Base-by-base conservation (phyloP, 495 filamentous ascomycete species). In the Pseudomonodictys pantanalensis region DNA sequence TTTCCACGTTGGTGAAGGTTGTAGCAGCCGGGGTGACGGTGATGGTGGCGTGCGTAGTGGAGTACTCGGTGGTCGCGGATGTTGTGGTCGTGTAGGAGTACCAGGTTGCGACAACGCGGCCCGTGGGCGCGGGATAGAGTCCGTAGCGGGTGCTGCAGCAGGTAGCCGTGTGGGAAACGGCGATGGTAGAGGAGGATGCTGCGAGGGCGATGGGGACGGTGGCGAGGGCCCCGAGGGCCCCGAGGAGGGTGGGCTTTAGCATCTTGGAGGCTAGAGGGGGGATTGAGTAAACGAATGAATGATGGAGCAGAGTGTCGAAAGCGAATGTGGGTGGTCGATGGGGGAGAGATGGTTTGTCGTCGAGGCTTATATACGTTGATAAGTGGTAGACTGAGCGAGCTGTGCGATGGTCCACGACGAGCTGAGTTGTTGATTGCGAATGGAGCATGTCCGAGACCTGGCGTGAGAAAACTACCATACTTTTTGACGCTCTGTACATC, bases 291-390 rank as follows among this genome's bases (percentile, higher is more conserved):
- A 41, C 24, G 25, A 23, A 6, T 26, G 23, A 23, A 29, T 26
- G 32, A 42, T 41, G 20, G 38, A 41, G 38, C 38, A n/a, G n/a
- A n/a, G 38, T 41, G 12, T 3, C 46, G 52, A 55, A n/a, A 55
- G 39, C 52, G 38, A 55, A 46, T 30, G 47, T 50, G 39, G 39
- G 17, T 54, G 32, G 33, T 54, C 51, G 51, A 54, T 54, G 33
- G 12, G 20, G 15, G 38, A 41, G 38, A 15, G 38, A 5, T 18
- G 38, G 38, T 12, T 3, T 5, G 38, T 3, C 15, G 38, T n/a
- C 20, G 38, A 15, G n/a, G 12, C 38, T 41, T 41, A 5, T 41
- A 15, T 41, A 41, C 15, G n/a, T n/a, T n/a, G n/a, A n/a, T n/a
- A n/a, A n/a, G n/a, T n/a, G n/a, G n/a, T n/a, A n/a, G n/a, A n/a